Evolutionary conservation across 2,329 filamentous ascomycete species (phyloP).

Genomic region (Akanthomyces uredinophilus): DNA sequence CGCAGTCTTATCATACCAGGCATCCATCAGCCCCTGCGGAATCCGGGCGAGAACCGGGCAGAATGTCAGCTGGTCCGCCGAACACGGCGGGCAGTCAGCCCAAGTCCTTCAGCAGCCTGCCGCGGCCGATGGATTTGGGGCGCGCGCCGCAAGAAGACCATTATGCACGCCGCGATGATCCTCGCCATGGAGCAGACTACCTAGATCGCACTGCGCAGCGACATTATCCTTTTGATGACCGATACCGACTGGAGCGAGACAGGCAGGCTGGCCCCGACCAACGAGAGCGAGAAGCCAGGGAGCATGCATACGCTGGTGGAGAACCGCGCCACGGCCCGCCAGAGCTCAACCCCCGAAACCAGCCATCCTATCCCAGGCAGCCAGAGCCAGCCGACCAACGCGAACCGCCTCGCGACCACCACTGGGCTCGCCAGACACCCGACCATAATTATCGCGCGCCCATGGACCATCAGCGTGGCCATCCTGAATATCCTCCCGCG

Average conservation of each 20-base stretch:
- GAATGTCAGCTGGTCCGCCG: constrained; percentile 37
- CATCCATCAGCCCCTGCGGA: constrained; percentile 46
- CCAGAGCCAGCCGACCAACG: constrained; percentile 37
- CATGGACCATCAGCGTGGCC: constrained; percentile 36
- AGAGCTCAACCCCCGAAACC: constrained; percentile 41
- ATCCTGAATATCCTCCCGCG: constrained; percentile 42
- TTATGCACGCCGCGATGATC: constrained; percentile 48
- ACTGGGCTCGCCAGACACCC: constrained; percentile 29
- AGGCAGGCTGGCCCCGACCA: constrained; percentile 40
- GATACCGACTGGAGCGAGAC: constrained; percentile 46
- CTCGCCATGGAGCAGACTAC: constrained; percentile 41
- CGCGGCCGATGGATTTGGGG: constrained; percentile 43
- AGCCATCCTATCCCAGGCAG: constrained; percentile 40
- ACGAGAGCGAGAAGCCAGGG: constrained; percentile 38
- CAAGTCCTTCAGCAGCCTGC: constrained; percentile 42
- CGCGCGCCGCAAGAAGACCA: constrained; percentile 37
- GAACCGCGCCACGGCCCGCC: constrained; percentile 39
- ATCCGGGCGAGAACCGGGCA: constrained; percentile 34
- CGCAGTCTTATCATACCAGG: constrained; percentile 49
- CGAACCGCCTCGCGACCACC: constrained; percentile 28
- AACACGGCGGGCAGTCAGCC: constrained; percentile 49
- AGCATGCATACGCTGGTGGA: constrained; percentile 45
- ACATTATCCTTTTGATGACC: constrained; percentile 46
- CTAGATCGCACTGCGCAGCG: constrained; percentile 46
- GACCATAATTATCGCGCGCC: constrained; percentile 32